Conservation (phyloP, 164 flowering plant genomes). For the Macadamia tetraphylla region DNA sequence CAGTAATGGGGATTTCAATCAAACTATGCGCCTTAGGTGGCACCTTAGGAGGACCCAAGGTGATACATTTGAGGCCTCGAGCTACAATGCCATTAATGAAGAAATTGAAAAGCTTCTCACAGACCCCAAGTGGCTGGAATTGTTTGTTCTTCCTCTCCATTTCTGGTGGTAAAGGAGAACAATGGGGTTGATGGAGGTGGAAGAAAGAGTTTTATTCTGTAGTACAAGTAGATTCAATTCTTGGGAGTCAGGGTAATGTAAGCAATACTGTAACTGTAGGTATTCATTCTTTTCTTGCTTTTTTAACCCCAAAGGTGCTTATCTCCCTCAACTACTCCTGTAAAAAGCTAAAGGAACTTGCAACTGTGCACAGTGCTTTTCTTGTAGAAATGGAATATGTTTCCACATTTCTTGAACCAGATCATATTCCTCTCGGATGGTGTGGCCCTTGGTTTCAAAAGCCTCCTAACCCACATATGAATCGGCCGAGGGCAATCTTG, state of each 20-base stretch:
- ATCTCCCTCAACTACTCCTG: not conserved
- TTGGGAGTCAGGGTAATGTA: constrained; percentile 2
- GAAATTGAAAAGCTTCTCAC: constrained; percentile 34
- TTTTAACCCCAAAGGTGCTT: constrained; percentile 1
- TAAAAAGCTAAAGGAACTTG: not conserved
- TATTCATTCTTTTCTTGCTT: constrained; percentile 3
- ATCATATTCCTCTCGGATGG: too few species aligned
- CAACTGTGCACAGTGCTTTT: not conserved
- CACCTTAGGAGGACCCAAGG: constrained; percentile 7
- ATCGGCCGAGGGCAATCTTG: too few species aligned
- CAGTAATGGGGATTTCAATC: not conserved
- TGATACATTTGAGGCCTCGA: constrained; percentile 18
- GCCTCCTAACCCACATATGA: too few species aligned
- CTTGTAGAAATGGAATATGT: constrained; percentile 4
- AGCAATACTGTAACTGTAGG: constrained; percentile 1
- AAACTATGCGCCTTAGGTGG: not conserved
- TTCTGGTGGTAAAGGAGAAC: not conserved
- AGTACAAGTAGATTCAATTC: constrained; percentile 5
- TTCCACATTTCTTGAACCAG: constrained; percentile 6
- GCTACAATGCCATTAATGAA: constrained; percentile 16
- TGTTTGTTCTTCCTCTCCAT: constrained; percentile 18
- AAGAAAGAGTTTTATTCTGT: not conserved
- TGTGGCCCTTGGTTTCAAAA: too few species aligned
- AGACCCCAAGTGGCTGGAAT: constrained; percentile 24
- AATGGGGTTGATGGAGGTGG: not conserved